These are phyloP conservation scores for Amoebophrya sp. DNA, from an alignment of 169 alveolate genomes.

Conservation along the genomic window DNA sequence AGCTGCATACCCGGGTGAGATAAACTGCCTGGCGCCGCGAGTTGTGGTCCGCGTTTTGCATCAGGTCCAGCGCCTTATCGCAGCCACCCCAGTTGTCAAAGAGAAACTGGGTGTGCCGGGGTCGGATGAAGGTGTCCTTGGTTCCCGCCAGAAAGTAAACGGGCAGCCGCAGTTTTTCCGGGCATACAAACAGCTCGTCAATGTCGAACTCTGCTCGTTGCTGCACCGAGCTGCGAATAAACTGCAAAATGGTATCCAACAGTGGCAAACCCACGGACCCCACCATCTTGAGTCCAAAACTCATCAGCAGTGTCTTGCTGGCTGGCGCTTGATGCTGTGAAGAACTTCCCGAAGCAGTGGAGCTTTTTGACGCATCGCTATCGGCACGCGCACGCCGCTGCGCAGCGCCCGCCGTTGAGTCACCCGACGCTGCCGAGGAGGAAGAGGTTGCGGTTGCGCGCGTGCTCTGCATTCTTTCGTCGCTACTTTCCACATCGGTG, in stretches of 20 bases:
- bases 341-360: too few species aligned
- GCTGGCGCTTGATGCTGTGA: too few species aligned
- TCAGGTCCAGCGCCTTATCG: conserved; percentile 23
- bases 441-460: too few species aligned
- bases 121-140: background rate
- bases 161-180: background rate
- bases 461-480: too few species aligned
- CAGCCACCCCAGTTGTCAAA: background rate
- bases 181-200: background rate
- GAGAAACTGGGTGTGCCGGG: background rate
- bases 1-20: background rate
- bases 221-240: background rate
- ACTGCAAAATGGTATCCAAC: background rate
- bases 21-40: background rate
- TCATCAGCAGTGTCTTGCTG: too few species aligned
- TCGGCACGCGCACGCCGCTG: too few species aligned
- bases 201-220: background rate
- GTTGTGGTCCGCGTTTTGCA: background rate
- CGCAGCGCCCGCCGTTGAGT: too few species aligned
- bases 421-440: too few species aligned
- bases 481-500: too few species aligned
- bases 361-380: too few species aligned
- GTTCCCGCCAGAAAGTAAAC: background rate
- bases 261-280: background rate
- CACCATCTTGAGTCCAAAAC: background rate